Conservation (phyloP, 2,329 filamentous ascomycete genomes). For the Fonsecaea nubica region DNA sequence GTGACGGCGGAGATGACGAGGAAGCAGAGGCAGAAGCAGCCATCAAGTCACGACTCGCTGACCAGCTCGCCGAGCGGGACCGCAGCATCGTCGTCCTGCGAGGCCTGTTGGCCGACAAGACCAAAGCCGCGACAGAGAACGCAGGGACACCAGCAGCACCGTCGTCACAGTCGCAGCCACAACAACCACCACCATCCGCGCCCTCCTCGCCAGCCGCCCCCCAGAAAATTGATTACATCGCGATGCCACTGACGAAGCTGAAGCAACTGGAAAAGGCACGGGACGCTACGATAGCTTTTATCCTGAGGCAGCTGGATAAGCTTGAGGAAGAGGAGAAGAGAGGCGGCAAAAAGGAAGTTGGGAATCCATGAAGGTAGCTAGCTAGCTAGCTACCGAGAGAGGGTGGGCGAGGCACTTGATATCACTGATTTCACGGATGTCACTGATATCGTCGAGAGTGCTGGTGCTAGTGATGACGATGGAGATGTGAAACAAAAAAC, state of each 20-base stretch:
- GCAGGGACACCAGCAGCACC: neutral
- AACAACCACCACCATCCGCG: neutral
- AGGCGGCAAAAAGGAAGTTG: neutral
- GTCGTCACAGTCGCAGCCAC: neutral
- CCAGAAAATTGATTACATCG: slow-evolving; percentile 49
- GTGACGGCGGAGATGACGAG: slow-evolving; percentile 38
- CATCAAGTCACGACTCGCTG: slow-evolving; percentile 44
- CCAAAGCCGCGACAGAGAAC: neutral
- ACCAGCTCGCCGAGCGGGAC: slow-evolving; percentile 55
- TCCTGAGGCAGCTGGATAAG: slow-evolving; percentile 61
- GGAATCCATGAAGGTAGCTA: neutral
- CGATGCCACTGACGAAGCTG: slow-evolving; percentile 48
- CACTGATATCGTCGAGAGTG: too few species aligned
- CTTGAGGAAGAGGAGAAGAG: slow-evolving; percentile 49
- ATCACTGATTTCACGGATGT: too few species aligned
- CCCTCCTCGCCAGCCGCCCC: slow-evolving; percentile 40
- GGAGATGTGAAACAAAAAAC: too few species aligned
- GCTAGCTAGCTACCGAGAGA: too few species aligned
- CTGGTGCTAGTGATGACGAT: too few species aligned
- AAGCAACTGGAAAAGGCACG: slow-evolving; percentile 59
- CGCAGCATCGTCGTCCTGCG: slow-evolving; percentile 57
- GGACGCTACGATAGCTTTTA: slow-evolving; percentile 60
- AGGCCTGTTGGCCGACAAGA: slow-evolving; percentile 54
- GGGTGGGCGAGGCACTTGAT: too few species aligned
- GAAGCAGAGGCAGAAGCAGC: slow-evolving; percentile 44